Evolutionary conservation across 805 yeast species (phyloP).

Genomic region (Candida endomychidarum): DNA sequence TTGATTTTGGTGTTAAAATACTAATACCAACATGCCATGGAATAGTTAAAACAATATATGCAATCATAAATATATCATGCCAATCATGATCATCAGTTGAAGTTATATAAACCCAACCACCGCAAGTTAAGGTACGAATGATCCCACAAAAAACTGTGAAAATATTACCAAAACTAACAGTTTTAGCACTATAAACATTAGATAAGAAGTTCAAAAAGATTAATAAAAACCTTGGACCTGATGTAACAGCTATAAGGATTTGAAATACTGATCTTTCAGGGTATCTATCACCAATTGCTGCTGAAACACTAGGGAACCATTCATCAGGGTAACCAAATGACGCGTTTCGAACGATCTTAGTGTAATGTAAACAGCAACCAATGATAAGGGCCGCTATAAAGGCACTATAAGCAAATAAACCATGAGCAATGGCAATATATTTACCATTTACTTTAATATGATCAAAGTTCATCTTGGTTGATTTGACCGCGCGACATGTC

Average conservation of each 20-base stretch:
- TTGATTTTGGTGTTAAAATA: constrained; percentile 46
- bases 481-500: constrained; percentile 6
- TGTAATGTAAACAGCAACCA: constrained; percentile 77
- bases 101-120: constrained; percentile 98
- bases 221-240: constrained; percentile 85
- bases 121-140: constrained; percentile 90
- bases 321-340: constrained; percentile 92
- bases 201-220: constrained; percentile 50
- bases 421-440: constrained; percentile 68
- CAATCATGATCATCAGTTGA: constrained; percentile 96
- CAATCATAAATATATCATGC: constrained; percentile 94
- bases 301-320: constrained; percentile 98
- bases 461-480: background rate
- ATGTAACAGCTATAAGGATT: constrained; percentile 83
- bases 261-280: constrained; percentile 95
- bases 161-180: background rate
- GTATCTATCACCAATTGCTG: constrained; percentile 94
- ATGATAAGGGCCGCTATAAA: constrained; percentile 72
- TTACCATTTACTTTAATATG: constrained; percentile 54
- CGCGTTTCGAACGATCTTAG: constrained; percentile 85
- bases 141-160: constrained; percentile 57
- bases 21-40: constrained; percentile 84
- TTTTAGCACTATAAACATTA: constrained; percentile 21
- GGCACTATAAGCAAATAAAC: constrained; percentile 69
- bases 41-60: constrained; percentile 80